Percentiles rank a stretch among this genome's conserved stretches.
phyloP scores from a whole-genome alignment of 495 filamentous ascomycete genomes.

The Emericellopsis terricola region DNA sequence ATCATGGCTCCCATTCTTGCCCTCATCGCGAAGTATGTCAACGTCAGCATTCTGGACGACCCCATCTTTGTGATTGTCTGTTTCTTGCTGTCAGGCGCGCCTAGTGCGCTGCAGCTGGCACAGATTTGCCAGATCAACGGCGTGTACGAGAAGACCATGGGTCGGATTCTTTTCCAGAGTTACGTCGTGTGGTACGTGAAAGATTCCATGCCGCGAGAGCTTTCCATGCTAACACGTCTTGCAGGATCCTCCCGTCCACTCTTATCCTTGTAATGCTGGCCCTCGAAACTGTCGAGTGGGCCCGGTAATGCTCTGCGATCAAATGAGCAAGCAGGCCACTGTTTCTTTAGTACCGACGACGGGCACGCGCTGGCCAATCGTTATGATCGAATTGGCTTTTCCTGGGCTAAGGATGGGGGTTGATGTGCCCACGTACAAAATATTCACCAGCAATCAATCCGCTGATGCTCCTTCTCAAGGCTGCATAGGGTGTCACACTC shows the following conservation, averaged over 20 bases:
- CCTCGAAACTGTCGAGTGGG: conserved; percentile 88
- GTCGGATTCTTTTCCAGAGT: conserved; percentile 84
- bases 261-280: conserved; percentile 80
- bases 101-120: conserved; percentile 83
- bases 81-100: conserved; percentile 87
- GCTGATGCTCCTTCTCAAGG: too few relatives aligned
- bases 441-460: too few relatives aligned
- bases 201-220: background rate
- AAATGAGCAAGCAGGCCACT: too few relatives aligned
- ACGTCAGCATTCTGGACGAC: conserved; percentile 87
- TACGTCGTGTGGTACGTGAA: conserved; percentile 77
- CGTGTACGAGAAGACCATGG: conserved; percentile 88
- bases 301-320: conserved; percentile 12
- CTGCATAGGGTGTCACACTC: too few relatives aligned
- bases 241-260: conserved; percentile 85
- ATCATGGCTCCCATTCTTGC: conserved; percentile 91
- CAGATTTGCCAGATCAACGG: conserved; percentile 98
- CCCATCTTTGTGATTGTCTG: conserved; percentile 97
- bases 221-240: conserved; percentile 8
- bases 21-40: conserved; percentile 77
- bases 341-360: too few relatives aligned
- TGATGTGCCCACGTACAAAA: too few relatives aligned
- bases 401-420: too few relatives aligned
- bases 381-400: too few relatives aligned
- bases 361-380: too few relatives aligned